phyloP scores from a whole-genome alignment of 176 grass and related monocot genomes.

The Chloris gayana region DNA sequence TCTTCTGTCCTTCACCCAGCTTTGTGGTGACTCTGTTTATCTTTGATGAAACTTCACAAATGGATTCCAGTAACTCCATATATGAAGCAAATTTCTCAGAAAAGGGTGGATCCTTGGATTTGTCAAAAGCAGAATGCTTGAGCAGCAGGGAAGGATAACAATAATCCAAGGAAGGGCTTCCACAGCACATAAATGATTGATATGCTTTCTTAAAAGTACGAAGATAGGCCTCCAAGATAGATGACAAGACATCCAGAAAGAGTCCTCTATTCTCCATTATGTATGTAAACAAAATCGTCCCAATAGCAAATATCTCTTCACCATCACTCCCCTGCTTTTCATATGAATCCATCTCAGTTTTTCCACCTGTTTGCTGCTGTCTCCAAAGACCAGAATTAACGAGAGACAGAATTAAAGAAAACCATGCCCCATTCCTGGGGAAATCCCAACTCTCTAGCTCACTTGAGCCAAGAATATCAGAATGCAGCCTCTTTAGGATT shows the following conservation, averaged over 20 bases:
- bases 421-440: conserved; percentile 64
- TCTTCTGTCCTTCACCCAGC: conserved; percentile 46
- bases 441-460: conserved; percentile 66
- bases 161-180: conserved; percentile 44
- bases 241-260: conserved; percentile 62
- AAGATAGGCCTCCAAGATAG: conserved; percentile 74
- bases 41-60: conserved; percentile 65
- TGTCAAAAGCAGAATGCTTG: conserved; percentile 75
- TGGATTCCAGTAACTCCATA: conserved; percentile 56
- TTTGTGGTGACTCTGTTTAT: conserved; percentile 62
- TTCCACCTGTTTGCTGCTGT: conserved; percentile 32
- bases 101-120: conserved; percentile 62
- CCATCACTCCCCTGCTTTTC: conserved; percentile 21
- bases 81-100: conserved; percentile 61
- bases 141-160: conserved; percentile 70
- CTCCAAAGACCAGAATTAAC: conserved; percentile 59
- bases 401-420: conserved; percentile 78
- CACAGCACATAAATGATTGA: conserved; percentile 56
- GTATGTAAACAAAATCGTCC: conserved; percentile 54
- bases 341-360: conserved; percentile 24
- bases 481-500: conserved; percentile 61
- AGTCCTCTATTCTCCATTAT: conserved; percentile 44
- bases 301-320: conserved; percentile 47
- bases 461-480: conserved; percentile 54
- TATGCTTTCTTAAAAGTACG: conserved; percentile 55